Conservation (phyloP, 805 yeast species). For the Monosporozyma yasuniensis region DNA sequence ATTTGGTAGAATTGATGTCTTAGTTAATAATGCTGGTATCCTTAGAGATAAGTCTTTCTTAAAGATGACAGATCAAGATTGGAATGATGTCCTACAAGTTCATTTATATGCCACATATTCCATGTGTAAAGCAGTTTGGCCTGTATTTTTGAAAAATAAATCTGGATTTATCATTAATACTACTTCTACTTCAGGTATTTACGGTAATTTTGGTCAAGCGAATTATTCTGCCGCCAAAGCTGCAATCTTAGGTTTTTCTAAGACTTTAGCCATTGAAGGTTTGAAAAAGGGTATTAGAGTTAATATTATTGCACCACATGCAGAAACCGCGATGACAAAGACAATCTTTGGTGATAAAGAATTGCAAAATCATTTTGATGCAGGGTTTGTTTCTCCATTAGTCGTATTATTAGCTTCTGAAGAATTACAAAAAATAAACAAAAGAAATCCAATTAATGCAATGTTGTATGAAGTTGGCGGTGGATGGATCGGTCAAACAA, state of each 20-base stretch:
- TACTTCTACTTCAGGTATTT: conserved; percentile 92
- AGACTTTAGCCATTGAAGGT: conserved; percentile 87
- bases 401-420: conserved; percentile 73
- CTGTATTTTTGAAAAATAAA: conserved; percentile 67
- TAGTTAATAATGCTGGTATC: conserved; percentile 92
- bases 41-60: conserved; percentile 80
- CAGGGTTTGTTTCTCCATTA: conserved; percentile 85
- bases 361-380: conserved; percentile 65
- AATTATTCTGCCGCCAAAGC: conserved; percentile 92
- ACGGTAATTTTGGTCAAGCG: conserved; percentile 96
- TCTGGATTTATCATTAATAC: conserved; percentile 76
- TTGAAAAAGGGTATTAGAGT: conserved; percentile 64
- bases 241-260: conserved; percentile 77
- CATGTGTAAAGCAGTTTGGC: conserved; percentile 88
- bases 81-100: conserved; percentile 73
- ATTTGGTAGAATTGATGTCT: conserved; percentile 77
- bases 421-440: conserved; percentile 37
- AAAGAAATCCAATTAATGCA: conserved; percentile 50
- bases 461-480: conserved; percentile 88
- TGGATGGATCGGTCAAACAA: conserved; percentile 90
- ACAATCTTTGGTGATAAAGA: conserved; percentile 76
- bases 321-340: conserved; percentile 94
- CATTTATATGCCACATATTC: conserved; percentile 77
- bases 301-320: conserved; percentile 91
- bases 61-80: conserved; percentile 75